Evolutionary conservation across 257 asterid genomes (phyloP), one percentile per base, ranked within the genome.

Genomic region (Scutellaria baicalensis): DNA sequence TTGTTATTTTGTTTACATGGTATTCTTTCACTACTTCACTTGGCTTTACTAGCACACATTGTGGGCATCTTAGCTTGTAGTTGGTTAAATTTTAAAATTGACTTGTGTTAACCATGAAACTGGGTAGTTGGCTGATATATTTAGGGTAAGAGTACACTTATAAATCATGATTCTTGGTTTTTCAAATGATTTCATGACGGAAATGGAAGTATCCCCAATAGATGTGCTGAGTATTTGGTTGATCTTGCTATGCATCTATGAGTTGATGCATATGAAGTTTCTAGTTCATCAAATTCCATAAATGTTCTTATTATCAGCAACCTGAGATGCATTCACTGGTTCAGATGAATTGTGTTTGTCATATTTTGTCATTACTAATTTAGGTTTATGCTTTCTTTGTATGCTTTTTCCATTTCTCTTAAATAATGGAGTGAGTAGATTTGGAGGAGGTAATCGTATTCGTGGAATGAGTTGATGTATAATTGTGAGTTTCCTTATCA

Each of bases 401-500:
- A 1, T 43, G 7, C n/a, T n/a, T n/a, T 21, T 43, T 62, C 13
- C 2, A 8, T 66, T 11, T 66, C 61, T 38, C 21, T 50, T 18
- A 36, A 11, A 11, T 66, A 27, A 50, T 20, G 18, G 66, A 39
- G 57, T 20, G 54, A 3, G 38, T 56, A 17, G 48, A 48, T 60
- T 47, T 70, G 68, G 16, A 82, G 87, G 89, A 88, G 43, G 64
- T 38, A 8, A 8, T 27, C 12, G 47, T 45, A 60, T 10, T 33
- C 2, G 39, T 74, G 72, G 60, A 55, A 39, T 65, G 27, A n/a
- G 3, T 35, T 10, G 31, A 8, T 45, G 8, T 59, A 11, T 47
- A 21, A 38, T 39, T 36, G 9, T 27, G 42, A 48, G 5, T 65
- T n/a, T 54, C 49, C 70, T 70, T 0, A 52, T 49, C 44, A 20